Evolutionary conservation across 371 early-diverging fungal species (phyloP).

Genomic region (Amoeboaphelidium protococcarum): DNA sequence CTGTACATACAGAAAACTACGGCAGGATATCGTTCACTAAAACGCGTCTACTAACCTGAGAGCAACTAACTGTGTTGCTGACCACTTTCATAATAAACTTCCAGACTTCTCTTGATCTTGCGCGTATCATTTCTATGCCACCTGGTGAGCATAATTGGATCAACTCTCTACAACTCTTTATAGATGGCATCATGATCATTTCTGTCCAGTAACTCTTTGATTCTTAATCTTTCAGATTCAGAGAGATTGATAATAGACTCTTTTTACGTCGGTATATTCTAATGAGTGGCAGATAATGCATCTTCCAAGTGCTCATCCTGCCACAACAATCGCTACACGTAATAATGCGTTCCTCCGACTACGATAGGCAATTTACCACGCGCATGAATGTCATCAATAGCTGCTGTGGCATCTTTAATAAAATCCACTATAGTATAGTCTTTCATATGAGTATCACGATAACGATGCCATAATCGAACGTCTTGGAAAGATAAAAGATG

Average conservation of each 20-base stretch:
- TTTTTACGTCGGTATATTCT: no score
- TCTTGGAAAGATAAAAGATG: constrained; percentile 45
- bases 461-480: no score
- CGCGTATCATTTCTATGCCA: constrained; percentile 79
- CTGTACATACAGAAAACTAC: no score
- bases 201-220: no score
- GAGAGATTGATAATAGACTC: no score
- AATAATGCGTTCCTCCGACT: constrained; percentile 90
- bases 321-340: constrained; percentile 68
- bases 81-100: no score
- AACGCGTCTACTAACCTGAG: no score
- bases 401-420: background rate
- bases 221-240: no score
- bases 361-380: constrained; percentile 46
- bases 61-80: no score
- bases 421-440: background rate
- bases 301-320: constrained; percentile 11
- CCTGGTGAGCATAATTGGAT: constrained; percentile 61
- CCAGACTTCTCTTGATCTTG: constrained; percentile 52
- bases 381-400: constrained; percentile 40
- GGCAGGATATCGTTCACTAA: no score
- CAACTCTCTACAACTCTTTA: constrained; percentile 28
- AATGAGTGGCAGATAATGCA: no score
- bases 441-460: no score
- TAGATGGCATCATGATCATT: constrained; percentile 23